Base-by-base conservation (phyloP, 2,329 filamentous ascomycete genomes). In the Blastomyces parvus region DNA sequence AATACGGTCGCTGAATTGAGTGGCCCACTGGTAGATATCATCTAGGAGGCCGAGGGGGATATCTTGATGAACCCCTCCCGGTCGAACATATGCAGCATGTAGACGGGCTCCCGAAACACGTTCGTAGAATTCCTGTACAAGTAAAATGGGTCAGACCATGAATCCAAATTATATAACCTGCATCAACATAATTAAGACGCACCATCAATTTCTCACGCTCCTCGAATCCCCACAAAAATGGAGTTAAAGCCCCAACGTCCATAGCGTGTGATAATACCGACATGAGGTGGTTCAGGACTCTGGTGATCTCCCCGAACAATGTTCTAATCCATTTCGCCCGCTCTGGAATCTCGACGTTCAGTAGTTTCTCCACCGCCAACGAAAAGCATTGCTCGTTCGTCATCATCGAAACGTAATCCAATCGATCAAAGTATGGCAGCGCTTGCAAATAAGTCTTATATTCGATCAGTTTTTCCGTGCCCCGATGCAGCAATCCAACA, bases 401-500 rank as follows among this genome's bases (percentile, higher is more conserved):
- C 94, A 99, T 99, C 95, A 99, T 99, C 73, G 91, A 97, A 70
- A 97, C 92, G 78, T 99, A 99, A 80, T 99, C 94, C 77, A 99
- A 84, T 71, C 94, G 91, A 80, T 99, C 94, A 76, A 99, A 99
- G 83, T 99, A 99, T 63, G 94, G 94, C 74, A 99, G 83, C 64
- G 94, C 94, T 83, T 99, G 94, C 74, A 97, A 85, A 76, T 99
- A 99, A 71, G 93, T 96, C 84, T 96, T 97, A 85, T 99, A 99
- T 83, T 99, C 94, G 80, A 97, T 97, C 80, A 99, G 86, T 85
- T 99, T 99, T 84, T 99, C 94, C 67, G 94, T 99, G 70, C 94
- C 94, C 72, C 94, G 87, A 79, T 99, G 94, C 73, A 99, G 85
- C 77, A 99, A 82, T 64, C 94, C 94, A 72, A 99, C 93, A 80